phyloP scores from a whole-genome alignment of 805 yeast genomes.

The Teunomyces panamensis region DNA sequence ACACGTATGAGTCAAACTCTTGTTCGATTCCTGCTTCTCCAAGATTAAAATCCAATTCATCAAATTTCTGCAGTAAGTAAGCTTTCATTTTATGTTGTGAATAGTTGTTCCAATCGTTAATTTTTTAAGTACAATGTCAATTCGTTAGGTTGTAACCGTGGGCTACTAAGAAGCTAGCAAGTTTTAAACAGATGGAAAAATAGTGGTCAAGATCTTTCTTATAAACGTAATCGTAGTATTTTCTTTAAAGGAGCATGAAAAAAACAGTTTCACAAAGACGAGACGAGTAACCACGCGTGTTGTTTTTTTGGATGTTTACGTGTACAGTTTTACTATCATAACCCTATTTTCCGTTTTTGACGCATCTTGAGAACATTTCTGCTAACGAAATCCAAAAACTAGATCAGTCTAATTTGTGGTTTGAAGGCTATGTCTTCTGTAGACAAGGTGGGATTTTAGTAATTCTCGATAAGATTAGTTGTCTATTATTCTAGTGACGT shows the following conservation, averaged over 20 bases:
- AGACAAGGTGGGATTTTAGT: too few relatives aligned
- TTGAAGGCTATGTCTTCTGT: too few relatives aligned
- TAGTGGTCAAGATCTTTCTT: background rate
- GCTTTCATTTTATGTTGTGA: background rate
- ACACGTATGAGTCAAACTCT: background rate
- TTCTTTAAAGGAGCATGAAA: background rate
- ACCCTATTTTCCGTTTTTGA: background rate
- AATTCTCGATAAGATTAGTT: too few relatives aligned
- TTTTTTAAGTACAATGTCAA: background rate
- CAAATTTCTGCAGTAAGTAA: background rate
- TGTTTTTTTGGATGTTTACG: background rate
- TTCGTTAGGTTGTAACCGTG: background rate
- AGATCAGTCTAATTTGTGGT: too few relatives aligned
- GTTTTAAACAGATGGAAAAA: background rate
- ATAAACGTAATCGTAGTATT: background rate
- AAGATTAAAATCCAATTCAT: conserved; percentile 4
- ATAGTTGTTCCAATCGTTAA: background rate
- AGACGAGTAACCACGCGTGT: background rate
- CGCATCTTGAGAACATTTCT: background rate
- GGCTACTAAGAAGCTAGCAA: background rate
- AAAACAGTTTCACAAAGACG: background rate
- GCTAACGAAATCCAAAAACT: too few relatives aligned
- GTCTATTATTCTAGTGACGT: too few relatives aligned
- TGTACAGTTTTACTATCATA: background rate
- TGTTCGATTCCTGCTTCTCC: background rate